These are phyloP conservation scores for Septoria petroselini DNA, from an alignment of 2,329 filamentous ascomycete species.

Conservation along the genomic window DNA sequence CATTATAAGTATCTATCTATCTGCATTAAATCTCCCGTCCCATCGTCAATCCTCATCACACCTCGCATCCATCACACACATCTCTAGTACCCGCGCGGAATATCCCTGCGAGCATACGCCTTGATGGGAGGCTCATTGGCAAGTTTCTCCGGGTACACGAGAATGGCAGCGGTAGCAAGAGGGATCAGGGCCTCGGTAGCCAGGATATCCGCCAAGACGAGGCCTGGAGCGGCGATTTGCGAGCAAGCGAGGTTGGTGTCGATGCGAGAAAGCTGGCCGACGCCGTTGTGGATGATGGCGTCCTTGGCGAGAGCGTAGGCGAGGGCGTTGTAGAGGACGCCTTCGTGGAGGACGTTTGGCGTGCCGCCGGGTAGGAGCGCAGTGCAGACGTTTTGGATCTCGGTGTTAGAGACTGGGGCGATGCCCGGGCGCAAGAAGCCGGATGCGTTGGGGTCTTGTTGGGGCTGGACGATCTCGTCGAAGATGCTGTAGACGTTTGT, in stretches of 20 bases:
- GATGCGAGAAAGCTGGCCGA: constrained; percentile 41
- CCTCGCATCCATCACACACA: not conserved
- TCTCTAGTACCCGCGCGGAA: constrained; percentile 12
- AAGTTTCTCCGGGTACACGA: constrained; percentile 39
- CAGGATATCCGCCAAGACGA: constrained; percentile 45
- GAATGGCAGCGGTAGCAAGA: constrained; percentile 38
- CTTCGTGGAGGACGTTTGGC: constrained; percentile 49
- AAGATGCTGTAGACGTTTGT: constrained; percentile 52
- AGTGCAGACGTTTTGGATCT: constrained; percentile 47
- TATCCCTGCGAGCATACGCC: constrained; percentile 39
- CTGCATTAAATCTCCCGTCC: too few species aligned
- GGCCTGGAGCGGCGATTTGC: constrained; percentile 37
- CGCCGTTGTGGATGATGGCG: constrained; percentile 48
- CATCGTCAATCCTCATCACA: not conserved
- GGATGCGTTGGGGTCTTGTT: constrained; percentile 48
- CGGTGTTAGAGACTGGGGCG: constrained; percentile 51
- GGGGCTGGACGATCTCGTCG: constrained; percentile 54
- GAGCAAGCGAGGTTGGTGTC: constrained; percentile 41
- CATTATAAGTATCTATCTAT: too few species aligned
- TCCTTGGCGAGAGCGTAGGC: constrained; percentile 46
- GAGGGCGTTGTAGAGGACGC: constrained; percentile 49
- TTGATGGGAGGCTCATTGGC: constrained; percentile 41
- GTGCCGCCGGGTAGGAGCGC: constrained; percentile 39
- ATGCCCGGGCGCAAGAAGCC: constrained; percentile 43
- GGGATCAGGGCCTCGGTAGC: constrained; percentile 44